Conservation (phyloP, 345 rosid genomes). For the rapeseed (Brassica napus) region DNA sequence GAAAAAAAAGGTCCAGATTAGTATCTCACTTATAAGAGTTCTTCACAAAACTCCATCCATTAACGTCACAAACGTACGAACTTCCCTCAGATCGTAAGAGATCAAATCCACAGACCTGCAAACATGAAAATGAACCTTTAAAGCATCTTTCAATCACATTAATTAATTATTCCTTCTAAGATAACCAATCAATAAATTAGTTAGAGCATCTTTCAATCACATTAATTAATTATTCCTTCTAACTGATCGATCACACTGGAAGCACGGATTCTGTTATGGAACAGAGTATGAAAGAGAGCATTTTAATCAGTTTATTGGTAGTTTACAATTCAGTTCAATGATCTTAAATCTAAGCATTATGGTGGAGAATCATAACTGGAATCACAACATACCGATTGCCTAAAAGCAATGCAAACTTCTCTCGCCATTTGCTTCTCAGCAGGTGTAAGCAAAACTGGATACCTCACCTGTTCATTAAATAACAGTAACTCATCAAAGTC, state of each 20-base stretch:
- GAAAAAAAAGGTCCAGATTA: constrained; percentile 11
- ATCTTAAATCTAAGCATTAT: not conserved
- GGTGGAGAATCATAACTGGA: not conserved
- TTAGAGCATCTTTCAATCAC: constrained; percentile 10
- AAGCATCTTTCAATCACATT: constrained; percentile 11
- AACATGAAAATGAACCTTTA: constrained; percentile 13
- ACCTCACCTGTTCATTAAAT: constrained; percentile 63
- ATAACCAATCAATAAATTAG: not conserved
- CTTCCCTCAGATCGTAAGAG: constrained; percentile 95
- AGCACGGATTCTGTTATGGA: not conserved
- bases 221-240: not conserved
- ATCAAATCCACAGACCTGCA: constrained; percentile 99
- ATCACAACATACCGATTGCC: constrained; percentile 77
- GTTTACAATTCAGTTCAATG: not conserved
- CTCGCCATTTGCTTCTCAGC: constrained; percentile 99
- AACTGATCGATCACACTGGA: not conserved
- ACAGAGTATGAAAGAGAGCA: not conserved
- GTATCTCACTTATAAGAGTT: constrained; percentile 81
- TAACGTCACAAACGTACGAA: constrained; percentile 97
- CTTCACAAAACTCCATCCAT: constrained; percentile 99
- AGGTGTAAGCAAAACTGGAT: constrained; percentile 88
- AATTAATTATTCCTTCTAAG: not conserved
- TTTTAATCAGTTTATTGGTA: not conserved
- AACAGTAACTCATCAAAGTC: constrained; percentile 15
- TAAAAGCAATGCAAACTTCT: constrained; percentile 93